phyloP scores from a whole-genome alignment of 2,329 filamentous ascomycete species.

The Paraphoma sp. region DNA sequence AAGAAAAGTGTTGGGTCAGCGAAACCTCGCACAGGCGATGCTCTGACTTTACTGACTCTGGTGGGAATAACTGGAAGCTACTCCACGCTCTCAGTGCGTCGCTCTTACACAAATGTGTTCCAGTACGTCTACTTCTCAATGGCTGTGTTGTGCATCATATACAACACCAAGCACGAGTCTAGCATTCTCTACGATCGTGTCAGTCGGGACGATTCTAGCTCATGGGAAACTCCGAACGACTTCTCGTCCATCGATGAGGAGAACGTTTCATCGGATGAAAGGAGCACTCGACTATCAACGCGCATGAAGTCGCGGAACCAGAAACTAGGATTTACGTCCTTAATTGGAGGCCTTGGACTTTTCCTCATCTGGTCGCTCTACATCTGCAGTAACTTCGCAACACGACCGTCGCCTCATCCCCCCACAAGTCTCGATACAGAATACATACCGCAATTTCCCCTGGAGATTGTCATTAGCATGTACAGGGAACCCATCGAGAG shows the following conservation, averaged over 20 bases:
- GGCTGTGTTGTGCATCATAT: constrained; percentile 12
- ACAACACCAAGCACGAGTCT: not conserved
- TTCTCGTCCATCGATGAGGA: no score
- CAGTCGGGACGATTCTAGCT: no score
- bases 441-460: constrained; percentile 24
- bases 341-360: constrained; percentile 4
- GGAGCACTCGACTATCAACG: no score
- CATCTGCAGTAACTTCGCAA: constrained; percentile 21
- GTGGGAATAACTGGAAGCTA: constrained; percentile 20
- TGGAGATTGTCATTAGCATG: constrained; percentile 49
- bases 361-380: constrained; percentile 22
- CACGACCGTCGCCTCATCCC: constrained; percentile 4
- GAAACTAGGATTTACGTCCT: no score
- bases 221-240: no score
- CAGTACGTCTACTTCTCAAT: constrained; percentile 23
- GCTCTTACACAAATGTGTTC: constrained; percentile 27
- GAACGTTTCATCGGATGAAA: no score
- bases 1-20: not conserved
- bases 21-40: constrained; percentile 3
- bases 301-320: no score
- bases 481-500: constrained; percentile 42
- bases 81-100: constrained; percentile 19
- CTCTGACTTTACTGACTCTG: constrained; percentile 13
- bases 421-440: constrained; percentile 17
- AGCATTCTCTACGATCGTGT: no score